Evolutionary conservation across 176 grass and related monocot genomes (phyloP), one percentile per base, ranked within the genome.

Genomic region (Poa pratensis): DNA sequence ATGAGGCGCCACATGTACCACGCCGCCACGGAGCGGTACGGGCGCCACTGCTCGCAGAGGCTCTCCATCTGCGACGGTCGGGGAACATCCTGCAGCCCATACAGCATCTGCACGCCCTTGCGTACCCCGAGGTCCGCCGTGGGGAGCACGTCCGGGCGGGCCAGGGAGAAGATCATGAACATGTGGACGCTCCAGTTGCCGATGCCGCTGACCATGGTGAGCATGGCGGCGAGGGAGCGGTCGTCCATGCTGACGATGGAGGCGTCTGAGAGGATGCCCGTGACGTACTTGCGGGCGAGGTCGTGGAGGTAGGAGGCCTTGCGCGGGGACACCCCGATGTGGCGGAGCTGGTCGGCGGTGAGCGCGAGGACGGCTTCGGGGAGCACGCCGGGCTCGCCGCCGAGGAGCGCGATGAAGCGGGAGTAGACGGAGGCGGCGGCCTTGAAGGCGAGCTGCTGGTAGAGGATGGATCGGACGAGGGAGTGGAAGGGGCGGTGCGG

Each of bases 1-100:
- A 96, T 87, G 22, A 96, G 82, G 11, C 96, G 88, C 96, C 96
- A 99, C 96, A 99, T 99, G 86, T 96, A 96, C 94, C 96, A 99
- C 2, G 96, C 90, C 9, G 94, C 96, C 1, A 99, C 96, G 3
- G 96, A 99, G 22, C 94, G 80, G 76, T 96, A 99, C 0, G 96
- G 96, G 28, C 88, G 88, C 96, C 96, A 99, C 20, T 85, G 76
- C 53, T 96, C 91, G 46, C 96, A 99, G n/a, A 94, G 86, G 60
- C 88, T 87, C 53, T 96, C 96, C 96, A 99, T 94, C 82, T 96
- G 94, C 58, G 90, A 92, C 5, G 96, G 94, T 9, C 94, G 84
- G 0, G 96, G 96, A 43, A 94, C 84, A 2, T 92, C 96, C 8
- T 96, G 80, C 5, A 99, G 92, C 6, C 82, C 86, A 27, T 99